Conservation (phyloP, 2,329 filamentous ascomycete genomes). For the Claviceps paspali region DNA sequence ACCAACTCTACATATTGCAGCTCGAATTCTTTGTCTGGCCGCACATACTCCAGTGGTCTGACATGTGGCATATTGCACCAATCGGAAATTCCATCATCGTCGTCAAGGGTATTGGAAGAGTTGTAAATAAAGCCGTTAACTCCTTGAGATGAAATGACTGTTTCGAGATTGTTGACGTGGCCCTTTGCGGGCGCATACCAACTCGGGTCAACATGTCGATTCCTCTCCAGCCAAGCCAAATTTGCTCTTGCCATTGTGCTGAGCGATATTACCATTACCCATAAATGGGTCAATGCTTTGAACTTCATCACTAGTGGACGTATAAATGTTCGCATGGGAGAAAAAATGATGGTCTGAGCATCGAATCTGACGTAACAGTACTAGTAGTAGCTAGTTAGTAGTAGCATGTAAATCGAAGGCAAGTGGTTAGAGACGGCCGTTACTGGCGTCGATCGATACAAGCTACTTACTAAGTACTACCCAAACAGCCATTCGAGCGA, state of each 20-base stretch:
- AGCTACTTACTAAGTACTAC: no score
- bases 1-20: constrained; percentile 65
- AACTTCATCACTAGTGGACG: no score
- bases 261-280: neutral
- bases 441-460: no score
- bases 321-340: no score
- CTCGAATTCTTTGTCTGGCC: constrained; percentile 37
- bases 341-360: no score
- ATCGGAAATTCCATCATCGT: constrained; percentile 52
- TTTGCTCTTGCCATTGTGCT: neutral
- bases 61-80: constrained; percentile 85
- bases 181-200: constrained; percentile 45
- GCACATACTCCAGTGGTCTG: constrained; percentile 48
- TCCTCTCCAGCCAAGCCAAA: neutral
- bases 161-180: constrained; percentile 44
- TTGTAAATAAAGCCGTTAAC: constrained; percentile 64
- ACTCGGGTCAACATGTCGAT: constrained; percentile 20
- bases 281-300: neutral
- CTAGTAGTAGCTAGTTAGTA: no score
- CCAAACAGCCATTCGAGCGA: no score
- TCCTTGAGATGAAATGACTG: constrained; percentile 42
- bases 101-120: constrained; percentile 40
- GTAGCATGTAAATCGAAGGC: no score
- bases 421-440: no score
- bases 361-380: no score